Conservation (phyloP, 768 basidiomycete genomes). For the Amanita thiersii region DNA sequence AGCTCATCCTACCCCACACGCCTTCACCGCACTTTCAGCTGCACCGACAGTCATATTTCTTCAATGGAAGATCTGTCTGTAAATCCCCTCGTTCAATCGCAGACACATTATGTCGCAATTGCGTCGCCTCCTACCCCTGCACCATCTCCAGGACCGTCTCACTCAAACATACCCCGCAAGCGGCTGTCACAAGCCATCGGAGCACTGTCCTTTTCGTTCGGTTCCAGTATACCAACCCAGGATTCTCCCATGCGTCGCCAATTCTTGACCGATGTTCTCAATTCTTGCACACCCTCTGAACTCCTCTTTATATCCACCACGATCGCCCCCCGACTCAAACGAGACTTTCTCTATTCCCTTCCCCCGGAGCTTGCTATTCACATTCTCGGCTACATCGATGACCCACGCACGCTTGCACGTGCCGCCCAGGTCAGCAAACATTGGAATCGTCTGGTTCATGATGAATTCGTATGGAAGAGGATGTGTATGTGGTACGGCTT, state of each 20-base stretch:
- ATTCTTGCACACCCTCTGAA: slow-evolving; percentile 49
- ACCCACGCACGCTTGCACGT: slow-evolving; percentile 61
- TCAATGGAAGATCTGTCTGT: not conserved
- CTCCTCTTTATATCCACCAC: slow-evolving; percentile 58
- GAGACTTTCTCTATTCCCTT: slow-evolving; percentile 40
- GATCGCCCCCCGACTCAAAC: slow-evolving; percentile 57
- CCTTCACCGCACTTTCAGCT: no score
- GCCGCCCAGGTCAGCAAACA: slow-evolving; percentile 61
- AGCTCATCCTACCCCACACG: no score
- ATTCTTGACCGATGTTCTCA: slow-evolving; percentile 42
- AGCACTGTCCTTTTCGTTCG: not conserved
- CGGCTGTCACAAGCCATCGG: slow-evolving; percentile 14
- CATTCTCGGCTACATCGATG: slow-evolving; percentile 69
- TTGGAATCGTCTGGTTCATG: slow-evolving; percentile 64
- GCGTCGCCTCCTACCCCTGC: slow-evolving; percentile 55
- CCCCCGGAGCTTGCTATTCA: slow-evolving; percentile 64
- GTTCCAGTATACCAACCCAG: slow-evolving; percentile 14
- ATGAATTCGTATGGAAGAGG: slow-evolving; percentile 74
- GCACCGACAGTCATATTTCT: no score
- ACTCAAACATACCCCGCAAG: not conserved
- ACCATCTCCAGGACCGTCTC: slow-evolving; percentile 41
- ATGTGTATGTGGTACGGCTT: slow-evolving; percentile 62
- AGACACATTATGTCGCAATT: slow-evolving; percentile 40
- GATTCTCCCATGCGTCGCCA: slow-evolving; percentile 37
- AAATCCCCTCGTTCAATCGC: slow-evolving; percentile 1